Base-by-base conservation (phyloP, 2,329 filamentous ascomycete species). In the Paecilomyces sp. region DNA sequence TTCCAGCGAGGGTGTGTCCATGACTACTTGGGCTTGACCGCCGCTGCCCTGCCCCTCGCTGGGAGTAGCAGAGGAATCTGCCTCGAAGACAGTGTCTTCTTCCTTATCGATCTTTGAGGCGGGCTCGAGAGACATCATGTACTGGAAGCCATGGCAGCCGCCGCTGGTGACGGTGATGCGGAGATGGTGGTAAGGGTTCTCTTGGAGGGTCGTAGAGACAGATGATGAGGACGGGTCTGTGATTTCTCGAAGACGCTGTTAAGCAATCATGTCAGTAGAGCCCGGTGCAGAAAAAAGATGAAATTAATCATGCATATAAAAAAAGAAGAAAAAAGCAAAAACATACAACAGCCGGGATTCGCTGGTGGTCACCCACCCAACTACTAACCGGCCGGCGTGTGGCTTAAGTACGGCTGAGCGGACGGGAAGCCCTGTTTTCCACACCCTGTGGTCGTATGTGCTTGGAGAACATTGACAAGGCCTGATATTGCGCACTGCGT, bases 71-170 rank as follows among this genome's bases (percentile, higher is more conserved):
- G 75, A 71, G 6, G 63, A 54, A 13, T 86, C 78, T 55, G 87
- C 90, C 63, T 90, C 85, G 67, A 97, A 96, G 25, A 97, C 82
- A 0, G 89, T 94, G 71, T 99, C 94, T 68, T 97, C 94, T 61
- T 92, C 87, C 28, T 83, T 71, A 56, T 84, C 80, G 15, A 88
- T 76, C 57, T 85, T 82, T 15, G 77, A 77, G 11, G 74, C 74
- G 18, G 78, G 71, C 56, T 91, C 88, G 3, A 97, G 82, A 15
- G 88, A 90, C 90, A 99, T 96, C 54, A 96, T 79, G 72, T 99
- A 99, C 74, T 99, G 94, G 75, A 99, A 99, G 56, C 94, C 94
- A 76, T 99, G 94, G 74, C 94, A 99, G 59, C 94, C 94, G 64
- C 94, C 94, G 59, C 89, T 91, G 71, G 96, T 92, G 60, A 99